Evolutionary conservation across 192 early-diverging fungal species (phyloP), one percentile per base, ranked within the genome.

Genomic region (Coemansia umbellata): DNA sequence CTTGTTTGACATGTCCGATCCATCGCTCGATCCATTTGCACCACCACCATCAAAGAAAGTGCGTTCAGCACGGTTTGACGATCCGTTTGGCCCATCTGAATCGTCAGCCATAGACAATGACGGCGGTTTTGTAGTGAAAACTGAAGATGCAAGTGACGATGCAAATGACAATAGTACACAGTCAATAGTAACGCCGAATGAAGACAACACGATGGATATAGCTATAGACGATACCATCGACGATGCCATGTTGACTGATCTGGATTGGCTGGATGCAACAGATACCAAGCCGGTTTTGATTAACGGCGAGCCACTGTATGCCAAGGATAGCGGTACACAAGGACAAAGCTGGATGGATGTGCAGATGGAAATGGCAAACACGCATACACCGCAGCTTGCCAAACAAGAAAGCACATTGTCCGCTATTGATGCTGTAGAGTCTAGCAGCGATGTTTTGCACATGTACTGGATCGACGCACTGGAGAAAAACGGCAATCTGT

Each of bases 381-480:
- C 43, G 24, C 60, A 50, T 27, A 37, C 5, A 9, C 63, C 35
- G 0, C 32, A 27, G 24, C 18, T 45, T 4, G 23, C 44, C 13
- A 40, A 49, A 5, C 53, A 50, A 8, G 33, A 54, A 24, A 27
- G 15, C 39, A 13, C 21, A 2, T 3, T 39, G 2, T 9, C 33
- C 7, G 40, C 21, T 17, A 19, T 8, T 26, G 24, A 31, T 13
- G 35, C 17, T 28, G 8, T 31, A 5, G 52, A 39, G 22, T 21
- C 27, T 1, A 22, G 23, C 1, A 26, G 4, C 26, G 41, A 28
- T 6, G 50, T 31, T 13, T 19, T 95, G 39, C 63, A 64, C 31
- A 74, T 94, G 65, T 99, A 82, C 74, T 99, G 94, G 94, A 76
- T 94, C 40, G 97, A 99, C 64, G 92, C 91, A 13, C 81, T 81